Evolutionary conservation across 345 rosid species (phyloP).

Genomic region (Populus pruinosa): DNA sequence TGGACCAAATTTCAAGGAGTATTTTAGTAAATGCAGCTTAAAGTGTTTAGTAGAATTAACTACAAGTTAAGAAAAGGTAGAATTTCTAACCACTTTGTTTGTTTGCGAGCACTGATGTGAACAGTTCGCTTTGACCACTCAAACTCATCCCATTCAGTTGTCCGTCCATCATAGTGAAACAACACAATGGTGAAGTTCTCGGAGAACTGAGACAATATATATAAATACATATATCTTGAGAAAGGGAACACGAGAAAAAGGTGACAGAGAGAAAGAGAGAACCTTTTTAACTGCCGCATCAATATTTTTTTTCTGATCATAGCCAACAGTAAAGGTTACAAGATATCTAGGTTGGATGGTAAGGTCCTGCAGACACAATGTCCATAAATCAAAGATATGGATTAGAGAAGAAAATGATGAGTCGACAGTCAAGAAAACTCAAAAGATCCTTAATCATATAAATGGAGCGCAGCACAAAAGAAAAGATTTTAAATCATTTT

Average conservation of each 20-base stretch:
- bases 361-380: constrained; percentile 71
- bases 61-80: constrained; percentile 2
- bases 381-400: constrained; percentile 18
- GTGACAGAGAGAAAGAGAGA: background rate
- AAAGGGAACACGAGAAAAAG: constrained; percentile 4
- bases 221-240: background rate
- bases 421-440: background rate
- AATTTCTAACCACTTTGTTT: constrained; percentile 79
- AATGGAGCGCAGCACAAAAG: background rate
- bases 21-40: constrained; percentile 8
- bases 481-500: background rate
- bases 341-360: constrained; percentile 59
- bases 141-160: constrained; percentile 83
- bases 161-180: constrained; percentile 88
- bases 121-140: constrained; percentile 94
- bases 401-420: constrained; percentile 11
- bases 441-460: background rate
- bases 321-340: constrained; percentile 89
- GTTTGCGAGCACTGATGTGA: constrained; percentile 78
- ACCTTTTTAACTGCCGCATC: constrained; percentile 87
- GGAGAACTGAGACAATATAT: constrained; percentile 59
- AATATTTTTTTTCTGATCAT: constrained; percentile 66
- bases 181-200: constrained; percentile 78
- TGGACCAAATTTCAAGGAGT: constrained; percentile 21
- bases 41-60: background rate